Evolutionary conservation across 176 grass and related monocot genomes (phyloP).

Genomic region (Cocos nucifera): DNA sequence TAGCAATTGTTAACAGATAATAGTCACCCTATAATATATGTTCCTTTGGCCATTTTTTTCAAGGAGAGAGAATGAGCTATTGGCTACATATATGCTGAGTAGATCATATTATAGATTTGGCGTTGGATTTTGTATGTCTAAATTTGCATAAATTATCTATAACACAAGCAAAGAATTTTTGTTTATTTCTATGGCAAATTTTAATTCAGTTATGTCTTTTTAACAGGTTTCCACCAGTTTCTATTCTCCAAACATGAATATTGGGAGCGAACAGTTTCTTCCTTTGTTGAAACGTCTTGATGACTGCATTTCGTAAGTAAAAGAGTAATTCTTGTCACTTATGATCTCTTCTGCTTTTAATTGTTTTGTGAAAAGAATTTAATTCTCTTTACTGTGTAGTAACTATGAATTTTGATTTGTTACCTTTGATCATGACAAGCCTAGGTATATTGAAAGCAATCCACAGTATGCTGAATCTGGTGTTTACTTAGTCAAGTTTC

Average conservation of each 20-base stretch:
- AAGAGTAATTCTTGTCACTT: neutral
- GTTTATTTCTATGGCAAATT: no score
- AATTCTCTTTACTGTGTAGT: neutral
- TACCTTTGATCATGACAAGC: slow-evolving; percentile 19
- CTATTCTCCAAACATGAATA: slow-evolving; percentile 89
- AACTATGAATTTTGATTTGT: slow-evolving; percentile 5
- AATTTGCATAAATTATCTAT: no score
- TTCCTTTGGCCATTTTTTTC: no score
- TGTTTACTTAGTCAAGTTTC: slow-evolving; percentile 98
- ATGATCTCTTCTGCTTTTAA: neutral
- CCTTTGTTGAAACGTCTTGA: slow-evolving; percentile 90
- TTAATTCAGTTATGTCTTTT: slow-evolving; percentile 2
- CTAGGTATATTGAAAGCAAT: slow-evolving; percentile 92
- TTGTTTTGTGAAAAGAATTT: no score
- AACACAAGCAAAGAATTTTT: no score
- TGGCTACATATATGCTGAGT: no score
- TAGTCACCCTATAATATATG: no score
- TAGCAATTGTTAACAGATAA: no score
- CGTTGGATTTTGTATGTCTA: no score
- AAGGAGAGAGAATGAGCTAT: no score
- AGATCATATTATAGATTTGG: no score
- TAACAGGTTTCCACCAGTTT: slow-evolving; percentile 76
- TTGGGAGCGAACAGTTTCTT: slow-evolving; percentile 69
- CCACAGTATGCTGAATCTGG: slow-evolving; percentile 94
- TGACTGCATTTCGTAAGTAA: slow-evolving; percentile 91